phyloP scores from a whole-genome alignment of 83 land plant species.

The Diphasiastrum complanatum region DNA sequence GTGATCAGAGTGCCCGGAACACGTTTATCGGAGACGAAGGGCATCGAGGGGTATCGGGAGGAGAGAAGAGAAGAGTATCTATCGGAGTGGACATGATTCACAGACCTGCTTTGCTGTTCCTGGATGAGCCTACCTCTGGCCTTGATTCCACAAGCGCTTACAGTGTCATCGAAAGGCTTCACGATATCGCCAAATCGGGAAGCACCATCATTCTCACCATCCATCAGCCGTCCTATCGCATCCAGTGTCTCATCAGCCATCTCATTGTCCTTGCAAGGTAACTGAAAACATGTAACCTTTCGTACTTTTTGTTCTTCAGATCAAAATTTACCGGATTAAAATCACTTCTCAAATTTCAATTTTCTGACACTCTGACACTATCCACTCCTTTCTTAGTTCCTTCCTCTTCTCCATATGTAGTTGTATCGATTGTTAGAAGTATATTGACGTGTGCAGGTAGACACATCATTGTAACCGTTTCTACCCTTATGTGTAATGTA shows the following conservation, averaged over 20 bases:
- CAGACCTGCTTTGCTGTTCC: conserved; percentile 45
- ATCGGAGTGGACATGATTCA: conserved; percentile 57
- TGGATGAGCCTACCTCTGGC: conserved; percentile 61
- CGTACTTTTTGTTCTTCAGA: neutral
- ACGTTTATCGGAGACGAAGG: conserved; percentile 52
- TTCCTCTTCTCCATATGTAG: too few relatives aligned
- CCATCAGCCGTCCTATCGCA: conserved; percentile 45
- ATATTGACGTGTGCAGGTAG: too few relatives aligned
- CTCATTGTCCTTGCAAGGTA: conserved; percentile 3
- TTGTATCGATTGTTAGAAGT: too few relatives aligned
- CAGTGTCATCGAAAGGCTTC: conserved; percentile 48
- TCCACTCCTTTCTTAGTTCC: too few relatives aligned
- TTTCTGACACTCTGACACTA: too few relatives aligned
- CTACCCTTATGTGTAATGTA: too few relatives aligned
- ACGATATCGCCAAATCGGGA: conserved; percentile 37
- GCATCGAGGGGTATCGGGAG: conserved; percentile 52
- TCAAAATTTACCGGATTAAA: too few relatives aligned
- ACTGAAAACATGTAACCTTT: neutral
- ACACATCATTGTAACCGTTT: too few relatives aligned
- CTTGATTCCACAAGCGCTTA: conserved; percentile 57
- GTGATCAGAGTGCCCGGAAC: conserved; percentile 38
- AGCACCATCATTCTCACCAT: conserved; percentile 53
- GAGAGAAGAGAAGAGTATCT: conserved; percentile 49
- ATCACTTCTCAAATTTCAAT: too few relatives aligned
- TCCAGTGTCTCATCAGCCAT: neutral